Conservation (phyloP, 495 filamentous ascomycete genomes). For the Tuber melanosporum region DNA sequence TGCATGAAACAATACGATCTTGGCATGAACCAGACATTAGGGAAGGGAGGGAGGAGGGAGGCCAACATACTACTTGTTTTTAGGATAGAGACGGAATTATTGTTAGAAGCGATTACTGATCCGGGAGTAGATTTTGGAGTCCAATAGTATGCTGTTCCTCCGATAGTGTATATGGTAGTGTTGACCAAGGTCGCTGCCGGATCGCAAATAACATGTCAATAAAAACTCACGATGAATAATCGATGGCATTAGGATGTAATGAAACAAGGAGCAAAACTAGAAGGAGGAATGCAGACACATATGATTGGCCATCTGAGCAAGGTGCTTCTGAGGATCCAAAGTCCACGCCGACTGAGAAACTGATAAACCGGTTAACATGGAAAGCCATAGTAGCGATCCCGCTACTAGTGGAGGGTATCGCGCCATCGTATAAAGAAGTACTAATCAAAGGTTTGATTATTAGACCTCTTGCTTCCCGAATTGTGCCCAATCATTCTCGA, state of each 20-base stretch:
- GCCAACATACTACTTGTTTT: not conserved
- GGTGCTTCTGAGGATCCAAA: not conserved
- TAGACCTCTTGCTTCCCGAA: not conserved
- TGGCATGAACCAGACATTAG: not conserved
- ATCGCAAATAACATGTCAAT: not conserved
- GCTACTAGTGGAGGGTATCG: not conserved
- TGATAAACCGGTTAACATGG: not conserved
- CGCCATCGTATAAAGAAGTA: not conserved
- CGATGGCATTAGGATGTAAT: not conserved
- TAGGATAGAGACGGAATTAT: not conserved
- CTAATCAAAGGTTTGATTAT: not conserved
- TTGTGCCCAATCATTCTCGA: not conserved
- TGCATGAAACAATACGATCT: not conserved
- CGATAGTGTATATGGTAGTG: not conserved
- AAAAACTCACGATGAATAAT: not conserved
- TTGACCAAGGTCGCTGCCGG: not conserved
- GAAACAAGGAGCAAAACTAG: not conserved
- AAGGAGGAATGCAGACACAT: not conserved
- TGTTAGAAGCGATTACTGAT: not conserved
- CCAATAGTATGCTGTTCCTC: constrained; percentile 1
- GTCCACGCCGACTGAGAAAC: not conserved
- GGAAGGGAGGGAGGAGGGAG: not conserved
- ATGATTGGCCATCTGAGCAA: not conserved
- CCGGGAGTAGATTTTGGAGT: not conserved
- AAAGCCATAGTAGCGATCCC: not conserved